phyloP scores from a whole-genome alignment of 371 early-diverging fungal species.

The Apophysomyces variabilis region DNA sequence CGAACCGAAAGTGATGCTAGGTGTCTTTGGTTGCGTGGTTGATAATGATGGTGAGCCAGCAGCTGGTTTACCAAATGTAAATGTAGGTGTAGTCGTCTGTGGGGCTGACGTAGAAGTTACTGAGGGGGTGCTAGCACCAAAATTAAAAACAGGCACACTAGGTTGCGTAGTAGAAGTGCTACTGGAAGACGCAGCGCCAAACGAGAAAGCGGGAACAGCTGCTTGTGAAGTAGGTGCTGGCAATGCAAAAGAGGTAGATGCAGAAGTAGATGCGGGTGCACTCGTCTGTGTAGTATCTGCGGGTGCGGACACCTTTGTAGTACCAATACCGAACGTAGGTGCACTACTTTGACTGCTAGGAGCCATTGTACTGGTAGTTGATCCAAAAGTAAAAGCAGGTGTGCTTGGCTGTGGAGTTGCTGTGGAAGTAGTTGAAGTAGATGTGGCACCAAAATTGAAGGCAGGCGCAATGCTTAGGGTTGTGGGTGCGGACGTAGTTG shows the following conservation, averaged over 20 bases:
- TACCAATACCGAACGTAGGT: background rate
- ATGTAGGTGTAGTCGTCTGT: background rate
- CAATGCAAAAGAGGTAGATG: background rate
- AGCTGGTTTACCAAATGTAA: background rate
- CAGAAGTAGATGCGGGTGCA: background rate
- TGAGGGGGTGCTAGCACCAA: background rate
- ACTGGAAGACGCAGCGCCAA: background rate
- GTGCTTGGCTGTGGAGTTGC: background rate
- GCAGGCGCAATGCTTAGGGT: background rate
- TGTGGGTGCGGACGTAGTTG: background rate
- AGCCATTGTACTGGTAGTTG: background rate
- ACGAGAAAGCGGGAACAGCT: background rate
- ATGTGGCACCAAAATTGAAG: background rate
- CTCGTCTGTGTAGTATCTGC: too few relatives aligned
- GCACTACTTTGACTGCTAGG: background rate
- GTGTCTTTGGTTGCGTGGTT: too few relatives aligned
- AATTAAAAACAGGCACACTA: background rate
- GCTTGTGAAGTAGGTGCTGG: conserved; percentile 1
- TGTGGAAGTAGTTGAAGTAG: background rate
- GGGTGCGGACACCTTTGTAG: too few relatives aligned
- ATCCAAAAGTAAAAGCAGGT: background rate
- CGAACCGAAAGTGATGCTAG: too few relatives aligned
- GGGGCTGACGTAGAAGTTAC: background rate
- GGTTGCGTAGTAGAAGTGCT: background rate
- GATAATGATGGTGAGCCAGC: background rate